phyloP scores from a whole-genome alignment of 805 yeast genomes.

The Teunomyces tritomae region DNA sequence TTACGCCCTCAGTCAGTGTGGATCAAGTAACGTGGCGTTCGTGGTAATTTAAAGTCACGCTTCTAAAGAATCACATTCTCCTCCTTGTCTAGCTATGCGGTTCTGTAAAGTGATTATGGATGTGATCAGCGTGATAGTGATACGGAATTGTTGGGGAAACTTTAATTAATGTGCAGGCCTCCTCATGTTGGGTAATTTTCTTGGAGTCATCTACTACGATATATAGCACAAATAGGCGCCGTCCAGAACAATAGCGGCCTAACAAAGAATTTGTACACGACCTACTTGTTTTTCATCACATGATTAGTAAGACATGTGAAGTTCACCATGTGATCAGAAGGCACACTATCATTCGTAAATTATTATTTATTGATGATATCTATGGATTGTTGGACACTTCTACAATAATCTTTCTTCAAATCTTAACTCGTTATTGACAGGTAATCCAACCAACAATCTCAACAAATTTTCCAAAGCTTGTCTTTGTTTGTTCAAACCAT shows the following conservation, averaged over 20 bases:
- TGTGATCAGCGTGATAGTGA: neutral
- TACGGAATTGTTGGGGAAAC: constrained; percentile 2
- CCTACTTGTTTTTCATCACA: neutral
- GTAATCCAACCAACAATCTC: constrained; percentile 86
- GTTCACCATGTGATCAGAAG: neutral
- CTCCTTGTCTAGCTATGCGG: neutral
- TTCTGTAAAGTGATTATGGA: neutral
- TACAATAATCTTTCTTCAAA: constrained; percentile 80
- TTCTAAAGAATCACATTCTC: neutral
- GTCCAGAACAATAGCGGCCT: neutral
- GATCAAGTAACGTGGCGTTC: neutral
- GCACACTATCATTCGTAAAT: no score
- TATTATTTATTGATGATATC: neutral
- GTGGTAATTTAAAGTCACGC: neutral
- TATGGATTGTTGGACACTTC: neutral
- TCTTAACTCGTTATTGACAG: constrained; percentile 86
- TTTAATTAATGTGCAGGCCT: neutral
- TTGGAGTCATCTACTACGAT: neutral
- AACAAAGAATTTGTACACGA: neutral
- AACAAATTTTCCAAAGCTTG: constrained; percentile 87
- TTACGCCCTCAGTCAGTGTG: no score
- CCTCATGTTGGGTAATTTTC: constrained; percentile 2
- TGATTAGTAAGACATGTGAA: neutral
- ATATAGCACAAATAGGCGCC: neutral
- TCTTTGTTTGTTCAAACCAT: constrained; percentile 94